phyloP scores from a whole-genome alignment of 176 grass and related monocot genomes.

The Puccinellia tenuiflora region DNA sequence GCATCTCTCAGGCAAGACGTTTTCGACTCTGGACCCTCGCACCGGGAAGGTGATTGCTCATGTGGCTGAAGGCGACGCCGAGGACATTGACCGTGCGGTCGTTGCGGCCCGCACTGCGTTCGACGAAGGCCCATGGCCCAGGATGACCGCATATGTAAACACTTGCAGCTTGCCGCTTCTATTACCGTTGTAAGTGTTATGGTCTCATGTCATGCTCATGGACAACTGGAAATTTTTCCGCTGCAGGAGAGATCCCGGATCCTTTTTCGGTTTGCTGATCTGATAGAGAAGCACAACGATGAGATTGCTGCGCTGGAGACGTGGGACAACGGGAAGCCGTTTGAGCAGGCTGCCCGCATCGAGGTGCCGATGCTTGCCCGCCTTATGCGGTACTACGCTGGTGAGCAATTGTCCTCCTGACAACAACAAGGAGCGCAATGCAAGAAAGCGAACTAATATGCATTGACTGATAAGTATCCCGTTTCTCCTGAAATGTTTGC shows the following conservation, averaged over 20 bases:
- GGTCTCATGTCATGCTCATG: neutral
- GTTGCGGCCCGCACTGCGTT: constrained; percentile 79
- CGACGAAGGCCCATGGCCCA: constrained; percentile 89
- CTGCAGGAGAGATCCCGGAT: constrained; percentile 79
- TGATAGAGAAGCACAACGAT: constrained; percentile 92
- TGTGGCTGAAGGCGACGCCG: constrained; percentile 66
- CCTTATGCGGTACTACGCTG: constrained; percentile 93
- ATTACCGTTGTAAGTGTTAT: neutral
- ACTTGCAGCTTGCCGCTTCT: neutral
- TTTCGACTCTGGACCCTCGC: constrained; percentile 73
- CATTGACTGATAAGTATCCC: neutral
- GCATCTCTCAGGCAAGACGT: constrained; percentile 56
- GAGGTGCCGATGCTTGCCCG: constrained; percentile 87
- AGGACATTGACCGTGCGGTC: constrained; percentile 56
- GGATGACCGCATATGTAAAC: constrained; percentile 80
- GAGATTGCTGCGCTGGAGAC: constrained; percentile 92
- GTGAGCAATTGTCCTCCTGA: neutral
- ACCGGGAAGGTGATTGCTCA: constrained; percentile 75
- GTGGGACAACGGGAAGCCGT: constrained; percentile 96
- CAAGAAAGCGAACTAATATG: neutral
- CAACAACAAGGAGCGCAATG: neutral
- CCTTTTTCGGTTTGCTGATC: constrained; percentile 66
- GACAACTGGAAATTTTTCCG: neutral
- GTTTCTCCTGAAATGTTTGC: neutral
- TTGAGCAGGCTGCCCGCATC: constrained; percentile 56